These are phyloP conservation scores for Microdochium trichocladiopsis DNA, from an alignment of 2,329 filamentous ascomycete species.

Conservation along the genomic window DNA sequence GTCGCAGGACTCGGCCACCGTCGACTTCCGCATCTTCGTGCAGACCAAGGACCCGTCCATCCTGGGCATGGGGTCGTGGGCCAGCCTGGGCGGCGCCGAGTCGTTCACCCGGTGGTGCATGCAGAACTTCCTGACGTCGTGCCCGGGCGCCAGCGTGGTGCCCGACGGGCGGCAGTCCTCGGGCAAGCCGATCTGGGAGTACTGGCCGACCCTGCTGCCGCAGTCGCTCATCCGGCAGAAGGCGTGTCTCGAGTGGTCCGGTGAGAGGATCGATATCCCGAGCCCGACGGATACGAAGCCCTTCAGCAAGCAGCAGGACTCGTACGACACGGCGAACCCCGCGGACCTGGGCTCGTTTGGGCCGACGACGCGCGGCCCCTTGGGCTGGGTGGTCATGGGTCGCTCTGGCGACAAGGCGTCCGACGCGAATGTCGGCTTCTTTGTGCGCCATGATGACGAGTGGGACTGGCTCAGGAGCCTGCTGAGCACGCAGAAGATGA, in stretches of 20 bases:
- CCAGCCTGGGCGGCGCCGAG: background rate
- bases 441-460: slow-evolving; percentile 27
- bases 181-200: background rate
- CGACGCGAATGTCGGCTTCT: slow-evolving; percentile 29
- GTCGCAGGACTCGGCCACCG: slow-evolving; percentile 6
- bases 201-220: background rate
- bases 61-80: background rate
- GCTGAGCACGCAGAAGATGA: slow-evolving; percentile 13
- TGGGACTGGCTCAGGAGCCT: slow-evolving; percentile 27
- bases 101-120: background rate
- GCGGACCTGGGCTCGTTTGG: slow-evolving; percentile 7
- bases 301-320: background rate
- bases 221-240: background rate
- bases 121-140: background rate
- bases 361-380: slow-evolving; percentile 7
- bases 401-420: slow-evolving; percentile 26
- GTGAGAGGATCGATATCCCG: background rate
- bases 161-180: background rate
- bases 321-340: slow-evolving; percentile 4
- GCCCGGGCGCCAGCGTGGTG: background rate
- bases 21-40: slow-evolving; percentile 9
- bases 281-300: background rate
- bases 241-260: background rate
- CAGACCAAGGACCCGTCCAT: slow-evolving; percentile 1
- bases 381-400: slow-evolving; percentile 5